Conservation (phyloP, 108 stramenopile genomes). For the Pseudonitzschia pungens region DNA sequence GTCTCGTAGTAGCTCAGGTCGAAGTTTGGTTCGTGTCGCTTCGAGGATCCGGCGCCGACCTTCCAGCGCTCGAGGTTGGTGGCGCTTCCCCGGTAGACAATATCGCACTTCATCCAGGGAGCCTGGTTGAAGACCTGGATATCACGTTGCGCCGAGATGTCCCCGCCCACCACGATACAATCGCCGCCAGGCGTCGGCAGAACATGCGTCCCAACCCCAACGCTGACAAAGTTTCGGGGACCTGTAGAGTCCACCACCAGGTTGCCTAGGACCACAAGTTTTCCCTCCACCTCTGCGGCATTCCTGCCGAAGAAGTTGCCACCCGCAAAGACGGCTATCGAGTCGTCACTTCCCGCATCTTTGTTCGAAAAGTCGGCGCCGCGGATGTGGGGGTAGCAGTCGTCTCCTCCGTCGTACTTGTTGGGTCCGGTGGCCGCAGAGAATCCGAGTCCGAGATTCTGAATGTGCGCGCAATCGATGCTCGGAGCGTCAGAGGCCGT, state of each 20-base stretch:
- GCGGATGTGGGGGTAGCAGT: neutral
- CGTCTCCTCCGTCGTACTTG: neutral
- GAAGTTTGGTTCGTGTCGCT: neutral
- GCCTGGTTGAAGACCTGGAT: slow-evolving; percentile 11
- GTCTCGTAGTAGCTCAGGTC: neutral
- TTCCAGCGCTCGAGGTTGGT: neutral
- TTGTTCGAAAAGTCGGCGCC: neutral
- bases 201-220: slow-evolving; percentile 4
- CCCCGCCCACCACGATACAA: slow-evolving; percentile 15
- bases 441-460: slow-evolving; percentile 18
- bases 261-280: slow-evolving; percentile 25
- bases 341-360: slow-evolving; percentile 10
- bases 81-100: slow-evolving; percentile 13
- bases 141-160: neutral
- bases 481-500: too few relatives aligned
- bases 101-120: neutral
- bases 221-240: slow-evolving; percentile 10
- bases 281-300: slow-evolving; percentile 33
- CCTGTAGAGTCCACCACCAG: slow-evolving; percentile 13
- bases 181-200: slow-evolving; percentile 1
- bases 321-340: slow-evolving; percentile 24
- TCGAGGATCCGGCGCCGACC: too few relatives aligned
- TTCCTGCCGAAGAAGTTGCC: neutral
- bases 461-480: neutral
- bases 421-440: neutral